Evolutionary conservation across 169 alveolate species (phyloP).

Genomic region (Plasmodium vivax): DNA sequence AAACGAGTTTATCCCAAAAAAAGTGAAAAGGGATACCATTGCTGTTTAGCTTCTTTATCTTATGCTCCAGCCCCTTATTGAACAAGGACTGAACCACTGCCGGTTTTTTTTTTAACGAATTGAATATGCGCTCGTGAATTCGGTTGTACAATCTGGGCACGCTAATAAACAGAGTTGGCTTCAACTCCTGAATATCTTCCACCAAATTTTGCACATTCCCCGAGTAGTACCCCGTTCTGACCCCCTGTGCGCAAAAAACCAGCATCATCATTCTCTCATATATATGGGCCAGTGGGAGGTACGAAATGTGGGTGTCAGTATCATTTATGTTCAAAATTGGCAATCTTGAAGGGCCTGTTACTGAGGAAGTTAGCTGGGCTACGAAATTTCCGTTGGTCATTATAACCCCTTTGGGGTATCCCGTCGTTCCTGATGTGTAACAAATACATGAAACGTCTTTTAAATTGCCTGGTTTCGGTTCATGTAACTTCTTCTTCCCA

Average conservation of each 20-base stretch:
- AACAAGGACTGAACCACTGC: slow-evolving; percentile 81
- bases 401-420: slow-evolving; percentile 98
- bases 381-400: slow-evolving; percentile 85
- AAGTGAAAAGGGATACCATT: slow-evolving; percentile 77
- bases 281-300: slow-evolving; percentile 96
- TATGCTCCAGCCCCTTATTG: slow-evolving; percentile 80
- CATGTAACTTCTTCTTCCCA: slow-evolving; percentile 75
- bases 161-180: slow-evolving; percentile 94
- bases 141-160: slow-evolving; percentile 96
- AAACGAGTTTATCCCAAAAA: slow-evolving; percentile 84
- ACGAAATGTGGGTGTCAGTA: slow-evolving; percentile 91
- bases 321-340: slow-evolving; percentile 42
- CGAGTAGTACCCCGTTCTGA: slow-evolving; percentile 89
- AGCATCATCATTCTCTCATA: slow-evolving; percentile 91
- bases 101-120: slow-evolving; percentile 83
- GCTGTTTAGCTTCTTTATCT: slow-evolving; percentile 71
- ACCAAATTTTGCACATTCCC: slow-evolving; percentile 92
- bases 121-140: slow-evolving; percentile 90
- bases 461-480: slow-evolving; percentile 81
- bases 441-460: slow-evolving; percentile 91
- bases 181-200: slow-evolving; percentile 92
- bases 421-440: slow-evolving; percentile 99
- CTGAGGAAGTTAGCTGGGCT: slow-evolving; percentile 1
- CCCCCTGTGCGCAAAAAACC: slow-evolving; percentile 83
- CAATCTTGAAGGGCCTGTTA: slow-evolving; percentile 12